A percentile compares a stretch with the other conserved stretches of the same genome.
Conservation (phyloP, 805 yeast species). For the Starmerella geochares region DNA sequence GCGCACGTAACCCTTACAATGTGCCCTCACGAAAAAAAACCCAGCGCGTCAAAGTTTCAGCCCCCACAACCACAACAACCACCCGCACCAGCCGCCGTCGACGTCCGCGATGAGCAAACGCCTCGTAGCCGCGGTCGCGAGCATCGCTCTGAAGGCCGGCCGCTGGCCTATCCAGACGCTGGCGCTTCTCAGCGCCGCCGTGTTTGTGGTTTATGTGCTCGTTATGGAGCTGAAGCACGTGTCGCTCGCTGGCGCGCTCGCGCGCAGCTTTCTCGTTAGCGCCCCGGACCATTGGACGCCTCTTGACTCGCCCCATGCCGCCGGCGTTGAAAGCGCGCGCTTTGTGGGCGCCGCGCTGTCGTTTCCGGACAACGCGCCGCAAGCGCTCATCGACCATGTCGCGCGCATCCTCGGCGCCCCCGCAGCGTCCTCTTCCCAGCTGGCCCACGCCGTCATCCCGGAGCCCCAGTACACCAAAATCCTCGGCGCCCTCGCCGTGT, state of each 20-base stretch:
- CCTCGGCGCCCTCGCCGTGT: slow-evolving; percentile 12
- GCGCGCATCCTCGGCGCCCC: slow-evolving; percentile 3
- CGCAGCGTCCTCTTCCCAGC: not conserved
- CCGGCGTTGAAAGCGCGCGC: slow-evolving; percentile 8
- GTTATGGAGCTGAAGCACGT: slow-evolving; percentile 36
- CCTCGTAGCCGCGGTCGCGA: slow-evolving; percentile 32
- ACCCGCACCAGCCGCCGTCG: not conserved
- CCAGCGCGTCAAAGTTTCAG: not conserved
- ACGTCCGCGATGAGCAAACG: slow-evolving; percentile 3
- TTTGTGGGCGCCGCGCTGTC: slow-evolving; percentile 24
- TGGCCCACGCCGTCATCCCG: slow-evolving; percentile 11
- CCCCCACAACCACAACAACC: not conserved
- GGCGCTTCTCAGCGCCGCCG: slow-evolving; percentile 57
- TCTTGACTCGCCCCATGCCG: not conserved
- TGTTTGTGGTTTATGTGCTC: slow-evolving; percentile 70
- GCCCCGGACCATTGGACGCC: not conserved
- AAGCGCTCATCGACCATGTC: slow-evolving; percentile 8
- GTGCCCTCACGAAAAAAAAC: not conserved
- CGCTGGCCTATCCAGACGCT: slow-evolving; percentile 80
- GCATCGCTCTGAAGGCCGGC: slow-evolving; percentile 48
- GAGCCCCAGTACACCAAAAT: slow-evolving; percentile 3
- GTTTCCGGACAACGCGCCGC: slow-evolving; percentile 14
- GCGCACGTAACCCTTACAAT: not conserved
- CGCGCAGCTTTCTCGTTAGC: slow-evolving; percentile 23
- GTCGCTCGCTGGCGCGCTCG: slow-evolving; percentile 21